Percentiles rank a stretch among this genome's conserved stretches.
These are phyloP conservation scores for Achaetomium macrosporum DNA, from an alignment of 2,329 filamentous ascomycete genomes.

Conservation along the genomic window DNA sequence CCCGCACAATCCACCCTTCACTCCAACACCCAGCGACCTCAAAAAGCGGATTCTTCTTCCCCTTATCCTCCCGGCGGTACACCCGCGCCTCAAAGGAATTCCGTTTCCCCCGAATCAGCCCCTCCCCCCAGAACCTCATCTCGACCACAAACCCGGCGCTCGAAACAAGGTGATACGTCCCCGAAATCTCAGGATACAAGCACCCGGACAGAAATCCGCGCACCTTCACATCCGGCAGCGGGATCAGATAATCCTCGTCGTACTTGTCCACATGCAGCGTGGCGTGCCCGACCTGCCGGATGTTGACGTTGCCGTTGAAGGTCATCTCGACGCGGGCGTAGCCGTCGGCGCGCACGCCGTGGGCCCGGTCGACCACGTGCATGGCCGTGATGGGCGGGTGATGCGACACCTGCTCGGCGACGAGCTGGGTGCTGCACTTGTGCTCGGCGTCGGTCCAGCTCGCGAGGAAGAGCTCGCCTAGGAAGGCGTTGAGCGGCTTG, in stretches of 20 bases:
- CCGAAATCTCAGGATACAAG: conserved; percentile 44
- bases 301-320: conserved; percentile 44
- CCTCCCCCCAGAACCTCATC: conserved; percentile 42
- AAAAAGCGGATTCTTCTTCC: conserved; percentile 34
- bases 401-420: conserved; percentile 47
- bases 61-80: conserved; percentile 33
- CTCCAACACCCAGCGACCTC: conserved; percentile 39
- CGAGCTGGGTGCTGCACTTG: conserved; percentile 28
- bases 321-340: conserved; percentile 49
- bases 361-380: conserved; percentile 39
- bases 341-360: conserved; percentile 43
- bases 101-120: conserved; percentile 39
- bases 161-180: conserved; percentile 40
- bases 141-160: conserved; percentile 42
- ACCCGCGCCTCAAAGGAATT: conserved; percentile 43
- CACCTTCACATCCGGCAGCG: conserved; percentile 43
- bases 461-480: conserved; percentile 46
- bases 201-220: conserved; percentile 42
- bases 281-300: conserved; percentile 46
- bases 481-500: conserved; percentile 49
- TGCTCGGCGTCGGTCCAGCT: conserved; percentile 31
- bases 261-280: conserved; percentile 44
- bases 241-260: conserved; percentile 44
- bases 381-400: conserved; percentile 50
- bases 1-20: conserved; percentile 35